Base-by-base conservation (phyloP, 2,329 filamentous ascomycete species). In the Xylariaceae sp. region DNA sequence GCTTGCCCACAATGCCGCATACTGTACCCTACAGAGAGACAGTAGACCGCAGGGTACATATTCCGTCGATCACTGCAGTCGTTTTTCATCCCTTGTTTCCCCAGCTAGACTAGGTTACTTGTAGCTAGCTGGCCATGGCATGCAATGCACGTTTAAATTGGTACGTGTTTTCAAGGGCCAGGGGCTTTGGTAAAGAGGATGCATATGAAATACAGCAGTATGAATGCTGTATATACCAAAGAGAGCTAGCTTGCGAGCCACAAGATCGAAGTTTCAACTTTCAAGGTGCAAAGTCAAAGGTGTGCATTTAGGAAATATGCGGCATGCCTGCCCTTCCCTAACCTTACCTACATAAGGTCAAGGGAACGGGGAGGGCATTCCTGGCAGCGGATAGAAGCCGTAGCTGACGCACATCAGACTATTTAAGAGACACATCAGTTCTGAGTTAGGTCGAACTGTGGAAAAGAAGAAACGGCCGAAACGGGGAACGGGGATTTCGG, bases 131-230 rank as follows among this genome's bases (percentile, higher is more conserved):
- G 15, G 34, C 31, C 29, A 44, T 6, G 7, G 21, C 6, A 24
- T 44, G 41, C 44, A 41, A 47, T 47, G 44, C 44, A 44, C 36
- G 44, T 47, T 44, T 44, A 47, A 41, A 40, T 41, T 36, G 32
- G 38, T 17, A 44, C 33, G 32, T 13, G 11, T 34, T 13, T 24
- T 17, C 12, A n/a, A 19, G 17, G 19, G 23, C 29, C 24, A 28
- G 8, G n/a, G 26, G 26, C 21, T 11, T 6, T 24, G 11, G 11
- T 24, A 24, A 11, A 7, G 11, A 24, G 6, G 11, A 11, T 24
- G 11, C 21, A 7, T 6, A 11, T 24, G 21, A 11, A 24, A 7
- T 24, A 24, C 6, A 24, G 11, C 21, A 24, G 11, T 24, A 24
- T n/a, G n/a, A n/a, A 24, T 24, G 21, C 21, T 24, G 6, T 24